Evolutionary conservation across 2,329 filamentous ascomycete species (phyloP).

Genomic region (Fonsecaea erecta): DNA sequence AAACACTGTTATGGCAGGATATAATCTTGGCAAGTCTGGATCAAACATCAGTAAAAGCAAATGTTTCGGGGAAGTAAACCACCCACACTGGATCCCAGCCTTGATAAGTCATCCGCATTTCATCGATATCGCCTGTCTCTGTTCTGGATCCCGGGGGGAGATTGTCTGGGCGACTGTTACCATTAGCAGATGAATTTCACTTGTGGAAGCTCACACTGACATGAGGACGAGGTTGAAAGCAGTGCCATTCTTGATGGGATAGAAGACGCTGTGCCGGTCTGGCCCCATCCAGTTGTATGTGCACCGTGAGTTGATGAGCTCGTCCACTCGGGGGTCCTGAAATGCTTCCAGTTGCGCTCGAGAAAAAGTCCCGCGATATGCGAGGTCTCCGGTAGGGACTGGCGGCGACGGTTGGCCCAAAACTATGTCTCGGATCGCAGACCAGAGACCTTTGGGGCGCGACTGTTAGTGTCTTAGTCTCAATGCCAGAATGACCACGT

Average conservation of each 20-base stretch:
- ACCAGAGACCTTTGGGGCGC: conserved; percentile 44
- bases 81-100: conserved; percentile 26
- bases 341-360: conserved; percentile 15
- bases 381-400: conserved; percentile 59
- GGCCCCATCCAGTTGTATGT: conserved; percentile 22
- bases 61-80: background rate
- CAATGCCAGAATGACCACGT: background rate
- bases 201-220: background rate
- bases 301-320: conserved; percentile 19
- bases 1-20: conserved; percentile 18
- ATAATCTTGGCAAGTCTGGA: conserved; percentile 22
- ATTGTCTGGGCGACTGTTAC: conserved; percentile 17
- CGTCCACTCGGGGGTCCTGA: conserved; percentile 16
- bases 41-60: background rate
- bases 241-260: conserved; percentile 15
- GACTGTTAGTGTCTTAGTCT: background rate
- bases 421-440: conserved; percentile 50
- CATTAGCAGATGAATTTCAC: background rate
- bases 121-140: conserved; percentile 4
- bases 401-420: conserved; percentile 52
- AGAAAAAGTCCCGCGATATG: conserved; percentile 46
- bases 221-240: conserved; percentile 23
- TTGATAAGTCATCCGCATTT: conserved; percentile 20
- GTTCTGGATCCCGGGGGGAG: conserved; percentile 15
- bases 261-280: conserved; percentile 22